Evolutionary conservation across 257 asterid genomes (phyloP).

Genomic region (Nicotiana tomentosiformis): DNA sequence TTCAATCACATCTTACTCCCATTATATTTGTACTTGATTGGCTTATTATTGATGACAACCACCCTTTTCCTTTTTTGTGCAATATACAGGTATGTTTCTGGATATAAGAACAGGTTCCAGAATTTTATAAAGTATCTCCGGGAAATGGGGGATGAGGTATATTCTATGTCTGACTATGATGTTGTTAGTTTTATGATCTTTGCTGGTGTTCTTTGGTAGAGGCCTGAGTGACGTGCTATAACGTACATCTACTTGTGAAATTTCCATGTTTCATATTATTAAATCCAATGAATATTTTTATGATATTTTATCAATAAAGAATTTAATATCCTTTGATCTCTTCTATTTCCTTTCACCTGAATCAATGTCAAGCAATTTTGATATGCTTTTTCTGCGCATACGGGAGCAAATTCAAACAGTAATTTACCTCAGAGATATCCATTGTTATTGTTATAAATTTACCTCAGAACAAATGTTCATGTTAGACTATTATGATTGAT

Average conservation of each 20-base stretch:
- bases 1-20: neutral
- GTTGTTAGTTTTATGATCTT: neutral
- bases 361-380: neutral
- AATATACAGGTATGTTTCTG: constrained; percentile 84
- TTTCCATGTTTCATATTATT: neutral
- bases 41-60: constrained; percentile 3
- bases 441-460: neutral
- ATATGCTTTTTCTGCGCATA: neutral
- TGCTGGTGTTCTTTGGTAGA: neutral
- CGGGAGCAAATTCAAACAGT: neutral
- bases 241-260: neutral
- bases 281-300: neutral
- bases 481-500: neutral
- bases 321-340: neutral
- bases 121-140: constrained; percentile 90
- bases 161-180: constrained; percentile 7
- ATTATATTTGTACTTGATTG: neutral
- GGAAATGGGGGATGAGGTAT: constrained; percentile 99
- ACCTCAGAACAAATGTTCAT: neutral
- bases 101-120: constrained; percentile 97
- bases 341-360: neutral
- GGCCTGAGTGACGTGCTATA: neutral
- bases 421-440: neutral
- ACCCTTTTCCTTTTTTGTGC: constrained; percentile 3
- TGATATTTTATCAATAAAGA: neutral